Evolutionary conservation across 345 rosid species (phyloP).

Genomic region (Physaria fendleri): DNA sequence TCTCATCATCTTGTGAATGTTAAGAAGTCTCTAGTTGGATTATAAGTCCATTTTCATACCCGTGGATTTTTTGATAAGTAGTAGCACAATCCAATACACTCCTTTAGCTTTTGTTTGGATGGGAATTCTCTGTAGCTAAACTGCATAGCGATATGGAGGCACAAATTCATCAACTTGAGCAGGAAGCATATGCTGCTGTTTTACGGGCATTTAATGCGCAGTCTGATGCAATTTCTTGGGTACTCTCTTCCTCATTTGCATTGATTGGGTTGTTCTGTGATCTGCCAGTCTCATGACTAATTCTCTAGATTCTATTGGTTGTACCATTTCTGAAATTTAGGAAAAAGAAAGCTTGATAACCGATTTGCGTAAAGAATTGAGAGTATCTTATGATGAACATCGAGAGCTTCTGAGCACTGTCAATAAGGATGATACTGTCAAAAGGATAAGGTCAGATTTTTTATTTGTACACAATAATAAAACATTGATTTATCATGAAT

Average conservation of each 20-base stretch:
- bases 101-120: conserved; percentile 14
- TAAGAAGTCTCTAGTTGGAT: neutral
- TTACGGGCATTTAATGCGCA: conserved; percentile 98
- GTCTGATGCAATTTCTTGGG: conserved; percentile 97
- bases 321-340: conserved; percentile 34
- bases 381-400: conserved; percentile 97
- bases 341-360: conserved; percentile 93
- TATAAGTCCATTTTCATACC: neutral
- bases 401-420: conserved; percentile 79
- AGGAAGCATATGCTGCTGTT: conserved; percentile 92
- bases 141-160: conserved; percentile 58
- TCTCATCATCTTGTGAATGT: neutral
- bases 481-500: neutral
- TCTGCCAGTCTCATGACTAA: conserved; percentile 3
- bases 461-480: conserved; percentile 7
- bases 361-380: conserved; percentile 85
- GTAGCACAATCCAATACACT: neutral
- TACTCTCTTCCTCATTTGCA: conserved; percentile 28
- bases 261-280: neutral
- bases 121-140: conserved; percentile 17
- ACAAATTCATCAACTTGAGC: conserved; percentile 90
- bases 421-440: conserved; percentile 76
- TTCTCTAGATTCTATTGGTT: conserved; percentile 11
- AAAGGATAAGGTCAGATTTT: conserved; percentile 62
- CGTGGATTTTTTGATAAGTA: neutral